Evolutionary conservation across 164 flowering plant genomes (phyloP).

Genomic region (Amborella trichopoda): DNA sequence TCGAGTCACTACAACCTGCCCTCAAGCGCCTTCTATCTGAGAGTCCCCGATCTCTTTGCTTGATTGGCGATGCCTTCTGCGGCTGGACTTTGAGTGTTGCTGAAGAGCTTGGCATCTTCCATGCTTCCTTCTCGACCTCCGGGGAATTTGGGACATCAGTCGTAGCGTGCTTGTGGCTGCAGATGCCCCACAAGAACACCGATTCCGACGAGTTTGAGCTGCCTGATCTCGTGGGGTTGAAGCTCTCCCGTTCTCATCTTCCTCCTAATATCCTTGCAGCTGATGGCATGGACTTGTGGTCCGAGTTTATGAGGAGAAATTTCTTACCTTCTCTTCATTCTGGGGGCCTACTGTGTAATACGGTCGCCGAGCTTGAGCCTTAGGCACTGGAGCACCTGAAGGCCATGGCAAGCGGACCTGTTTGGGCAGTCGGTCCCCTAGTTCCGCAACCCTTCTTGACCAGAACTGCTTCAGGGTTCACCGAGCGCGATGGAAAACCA

Average conservation of each 20-base stretch:
- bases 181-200: conserved; percentile 8
- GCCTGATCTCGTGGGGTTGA: conserved; percentile 6
- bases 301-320: neutral
- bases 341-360: conserved; percentile 18
- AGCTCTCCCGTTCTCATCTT: conserved; percentile 4
- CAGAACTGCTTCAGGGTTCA: no score
- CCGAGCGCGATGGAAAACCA: neutral
- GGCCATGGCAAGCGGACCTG: conserved; percentile 13
- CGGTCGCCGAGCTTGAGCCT: conserved; percentile 36
- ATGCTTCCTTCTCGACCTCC: conserved; percentile 5
- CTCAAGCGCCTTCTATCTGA: conserved; percentile 3
- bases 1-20: conserved; percentile 7
- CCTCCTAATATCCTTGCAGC: neutral
- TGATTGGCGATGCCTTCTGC: conserved; percentile 9
- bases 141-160: conserved; percentile 13
- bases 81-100: conserved; percentile 16
- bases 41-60: neutral
- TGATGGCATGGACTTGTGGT: conserved; percentile 2
- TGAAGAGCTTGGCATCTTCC: conserved; percentile 5
- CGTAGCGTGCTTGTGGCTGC: conserved; percentile 7
- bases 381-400: conserved; percentile 25
- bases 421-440: conserved; percentile 20
- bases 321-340: neutral
- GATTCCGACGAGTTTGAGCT: conserved; percentile 5
- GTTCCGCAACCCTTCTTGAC: conserved; percentile 1